A percentile compares a stretch with the other conserved stretches of the same genome.
phyloP scores from a whole-genome alignment of 1,139 yeast genomes.

The Lipomyces yarrowii region DNA sequence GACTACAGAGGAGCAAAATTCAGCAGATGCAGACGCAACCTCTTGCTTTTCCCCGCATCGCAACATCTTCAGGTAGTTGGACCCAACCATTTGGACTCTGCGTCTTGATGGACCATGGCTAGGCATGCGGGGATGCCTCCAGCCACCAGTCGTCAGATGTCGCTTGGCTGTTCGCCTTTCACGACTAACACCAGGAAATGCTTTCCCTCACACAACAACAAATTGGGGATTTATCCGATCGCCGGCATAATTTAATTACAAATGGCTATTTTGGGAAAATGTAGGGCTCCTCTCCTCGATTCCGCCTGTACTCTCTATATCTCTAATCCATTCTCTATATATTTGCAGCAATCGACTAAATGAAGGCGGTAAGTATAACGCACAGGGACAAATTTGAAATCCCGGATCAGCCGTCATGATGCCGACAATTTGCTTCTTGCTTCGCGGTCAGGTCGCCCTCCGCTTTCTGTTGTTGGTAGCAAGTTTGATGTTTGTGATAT shows the following conservation, averaged over 20 bases:
- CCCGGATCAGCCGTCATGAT: not conserved
- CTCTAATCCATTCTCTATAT: not conserved
- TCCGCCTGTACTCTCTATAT: not conserved
- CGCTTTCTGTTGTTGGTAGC: not conserved
- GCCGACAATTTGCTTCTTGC: not conserved
- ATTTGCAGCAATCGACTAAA: not conserved
- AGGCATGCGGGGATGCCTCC: not conserved
- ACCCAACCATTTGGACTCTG: not conserved
- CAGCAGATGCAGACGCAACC: not conserved
- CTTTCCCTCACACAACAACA: not conserved
- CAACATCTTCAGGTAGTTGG: not conserved
- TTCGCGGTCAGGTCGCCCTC: not conserved
- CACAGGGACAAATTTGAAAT: not conserved
- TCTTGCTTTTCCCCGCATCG: not conserved
- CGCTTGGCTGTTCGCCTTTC: not conserved
- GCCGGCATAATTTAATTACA: not conserved
- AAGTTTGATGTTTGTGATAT: not conserved
- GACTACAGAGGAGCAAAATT: not conserved
- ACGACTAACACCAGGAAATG: not conserved
- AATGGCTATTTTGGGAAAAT: not conserved
- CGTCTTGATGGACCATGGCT: not conserved
- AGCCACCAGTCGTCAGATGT: not conserved
- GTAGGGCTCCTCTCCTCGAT: not conserved
- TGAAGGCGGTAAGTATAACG: not conserved
- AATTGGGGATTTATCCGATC: not conserved